Conservation (phyloP, 2,329 filamentous ascomycete genomes). For the Aspergillus ruber region DNA sequence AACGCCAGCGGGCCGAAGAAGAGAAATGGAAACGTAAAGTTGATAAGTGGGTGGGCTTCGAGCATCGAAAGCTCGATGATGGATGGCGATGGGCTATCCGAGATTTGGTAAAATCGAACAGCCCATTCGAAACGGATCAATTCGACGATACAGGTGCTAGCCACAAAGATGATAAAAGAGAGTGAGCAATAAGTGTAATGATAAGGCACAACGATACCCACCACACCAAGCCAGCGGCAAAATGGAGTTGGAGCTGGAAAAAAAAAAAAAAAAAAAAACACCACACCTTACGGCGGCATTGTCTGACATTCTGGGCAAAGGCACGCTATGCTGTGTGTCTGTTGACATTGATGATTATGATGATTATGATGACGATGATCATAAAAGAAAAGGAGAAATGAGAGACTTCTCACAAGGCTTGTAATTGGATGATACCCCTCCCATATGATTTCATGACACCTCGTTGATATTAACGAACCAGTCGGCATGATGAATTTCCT, state of each 20-base stretch:
- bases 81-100: slow-evolving; percentile 72
- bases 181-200: background rate
- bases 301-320: too few species aligned
- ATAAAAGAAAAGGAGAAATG: too few species aligned
- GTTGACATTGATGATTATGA: background rate
- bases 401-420: background rate
- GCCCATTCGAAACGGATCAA: slow-evolving; percentile 8
- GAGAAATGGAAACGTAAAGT: slow-evolving; percentile 84
- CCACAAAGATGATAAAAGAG: background rate
- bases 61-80: slow-evolving; percentile 41
- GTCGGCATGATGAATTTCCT: slow-evolving; percentile 3
- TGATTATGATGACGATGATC: background rate
- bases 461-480: slow-evolving; percentile 4
- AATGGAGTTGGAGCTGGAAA: too few species aligned
- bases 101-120: slow-evolving; percentile 35
- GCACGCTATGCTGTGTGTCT: too few species aligned
- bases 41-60: slow-evolving; percentile 69
- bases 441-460: background rate
- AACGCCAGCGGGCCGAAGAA: slow-evolving; percentile 84
- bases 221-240: too few species aligned
- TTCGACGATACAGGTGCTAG: slow-evolving; percentile 1
- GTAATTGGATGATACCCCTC: background rate
- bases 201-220: background rate
- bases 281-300: too few species aligned
- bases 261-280: too few species aligned